Evolutionary conservation across 2,329 filamentous ascomycete species (phyloP), one percentile per base, ranked within the genome.

Genomic region (Whalleya microplaca): DNA sequence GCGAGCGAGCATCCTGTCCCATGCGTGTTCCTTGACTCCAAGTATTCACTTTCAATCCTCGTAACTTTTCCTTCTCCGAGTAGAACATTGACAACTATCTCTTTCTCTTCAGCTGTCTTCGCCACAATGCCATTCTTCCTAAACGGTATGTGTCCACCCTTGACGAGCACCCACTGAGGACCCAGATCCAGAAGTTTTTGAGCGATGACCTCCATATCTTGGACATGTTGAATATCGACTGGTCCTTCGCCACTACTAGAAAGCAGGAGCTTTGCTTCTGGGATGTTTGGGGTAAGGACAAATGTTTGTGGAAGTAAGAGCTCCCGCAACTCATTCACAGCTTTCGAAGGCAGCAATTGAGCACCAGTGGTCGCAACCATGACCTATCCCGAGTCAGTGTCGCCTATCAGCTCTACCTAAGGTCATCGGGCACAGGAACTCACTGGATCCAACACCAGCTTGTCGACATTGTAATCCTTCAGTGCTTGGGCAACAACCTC

Each of bases 1-100:
- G 95, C 95, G 57, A 98, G 81, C 9, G 92, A 96, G 70, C 95
- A 99, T 3, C 95, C 95, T 0, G 95, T 98, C 0, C 95, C 95
- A 68, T 99, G 95, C 0, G 94, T 98, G 69, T 94, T 94, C 57
- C 80, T 88, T 8, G 89, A 92, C 9, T 80, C 75, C 60, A 91
- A 80, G 69, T 89, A 97, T 3, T 81, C 79, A 41, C 85, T 90
- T 72, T 92, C 82, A 47, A 96, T 82, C 41, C 85, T 76, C 1
- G 85, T 78, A 0, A 82, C 72, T n/a, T 82, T 73, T 0, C 76
- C 78, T 0, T 73, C 74, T 6, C 91, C 89, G 43, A 85, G 85
- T 4, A 96, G 80, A 2, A 97, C 81, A 69, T 98, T 91, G 23
- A 96, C 81, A 1, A 97, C 86, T 2, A 89, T 66, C 21, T 85